These are phyloP conservation scores for Candida methanosorbosa DNA, from an alignment of 805 yeast species.

Conservation along the genomic window DNA sequence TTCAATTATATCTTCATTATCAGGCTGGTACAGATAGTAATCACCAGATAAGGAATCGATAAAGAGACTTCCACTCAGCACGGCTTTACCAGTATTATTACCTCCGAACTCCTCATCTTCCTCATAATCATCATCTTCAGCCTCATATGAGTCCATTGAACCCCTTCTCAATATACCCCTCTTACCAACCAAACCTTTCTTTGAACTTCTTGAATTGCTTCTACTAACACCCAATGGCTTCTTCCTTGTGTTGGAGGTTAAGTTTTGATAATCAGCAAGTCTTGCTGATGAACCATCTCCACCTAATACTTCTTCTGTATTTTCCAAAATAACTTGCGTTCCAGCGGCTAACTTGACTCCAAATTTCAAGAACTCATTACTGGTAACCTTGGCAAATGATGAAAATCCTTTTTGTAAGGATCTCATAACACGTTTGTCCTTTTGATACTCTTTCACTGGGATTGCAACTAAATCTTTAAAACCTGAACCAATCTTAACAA, in stretches of 20 bases:
- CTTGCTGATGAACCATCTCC: slow-evolving; percentile 53
- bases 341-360: slow-evolving; percentile 87
- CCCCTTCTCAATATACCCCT: background rate
- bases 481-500: slow-evolving; percentile 73
- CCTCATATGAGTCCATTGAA: slow-evolving; percentile 1
- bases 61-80: background rate
- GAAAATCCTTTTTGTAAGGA: slow-evolving; percentile 70
- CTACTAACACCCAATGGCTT: background rate
- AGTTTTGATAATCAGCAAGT: slow-evolving; percentile 1
- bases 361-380: slow-evolving; percentile 70
- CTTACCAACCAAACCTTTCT: background rate
- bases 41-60: slow-evolving; percentile 1
- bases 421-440: slow-evolving; percentile 61
- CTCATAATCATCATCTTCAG: slow-evolving; percentile 1
- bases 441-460: slow-evolving; percentile 66
- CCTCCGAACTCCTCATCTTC: slow-evolving; percentile 5
- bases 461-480: slow-evolving; percentile 63
- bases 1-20: slow-evolving; percentile 18
- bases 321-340: slow-evolving; percentile 72
- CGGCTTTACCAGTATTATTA: background rate
- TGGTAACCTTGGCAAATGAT: slow-evolving; percentile 67
- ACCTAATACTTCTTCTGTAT: slow-evolving; percentile 70
- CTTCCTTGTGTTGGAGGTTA: background rate
- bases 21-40: slow-evolving; percentile 1
- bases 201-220: background rate